A percentile compares a stretch with the other conserved stretches of the same genome.
Conservation (phyloP, 2,329 filamentous ascomycete genomes). For the Fusarium sp. region DNA sequence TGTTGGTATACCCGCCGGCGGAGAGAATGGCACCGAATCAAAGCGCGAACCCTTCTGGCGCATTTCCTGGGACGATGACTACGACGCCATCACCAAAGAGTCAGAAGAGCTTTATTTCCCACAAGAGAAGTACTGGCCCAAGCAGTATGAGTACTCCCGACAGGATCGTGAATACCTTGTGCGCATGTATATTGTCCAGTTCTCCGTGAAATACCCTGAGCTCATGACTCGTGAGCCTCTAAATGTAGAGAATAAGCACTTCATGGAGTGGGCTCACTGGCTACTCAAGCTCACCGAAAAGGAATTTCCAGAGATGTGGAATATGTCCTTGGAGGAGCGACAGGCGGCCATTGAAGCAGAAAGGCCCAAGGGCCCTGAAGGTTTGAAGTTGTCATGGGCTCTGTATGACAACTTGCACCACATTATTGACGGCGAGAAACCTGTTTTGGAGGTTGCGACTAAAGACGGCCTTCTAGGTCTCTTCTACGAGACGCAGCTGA, state of each 20-base stretch:
- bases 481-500: not conserved
- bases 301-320: slow-evolving; percentile 3
- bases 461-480: slow-evolving; percentile 1
- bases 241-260: not conserved
- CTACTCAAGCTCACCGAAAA: not conserved
- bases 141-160: slow-evolving; percentile 2
- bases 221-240: slow-evolving; percentile 3
- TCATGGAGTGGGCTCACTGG: slow-evolving; percentile 2
- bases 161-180: not conserved
- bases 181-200: slow-evolving; percentile 1
- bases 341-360: not conserved
- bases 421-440: not conserved
- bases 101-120: slow-evolving; percentile 2
- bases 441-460: not conserved
- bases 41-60: slow-evolving; percentile 5
- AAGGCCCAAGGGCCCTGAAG: not conserved
- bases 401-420: slow-evolving; percentile 3
- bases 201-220: not conserved
- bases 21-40: not conserved
- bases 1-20: slow-evolving; percentile 1
- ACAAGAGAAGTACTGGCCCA: slow-evolving; percentile 3
- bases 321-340: not conserved
- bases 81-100: slow-evolving; percentile 4
- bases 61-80: not conserved
- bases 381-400: slow-evolving; percentile 6